Base-by-base conservation (phyloP, 257 asterid species). In the Petunia secreta region DNA sequence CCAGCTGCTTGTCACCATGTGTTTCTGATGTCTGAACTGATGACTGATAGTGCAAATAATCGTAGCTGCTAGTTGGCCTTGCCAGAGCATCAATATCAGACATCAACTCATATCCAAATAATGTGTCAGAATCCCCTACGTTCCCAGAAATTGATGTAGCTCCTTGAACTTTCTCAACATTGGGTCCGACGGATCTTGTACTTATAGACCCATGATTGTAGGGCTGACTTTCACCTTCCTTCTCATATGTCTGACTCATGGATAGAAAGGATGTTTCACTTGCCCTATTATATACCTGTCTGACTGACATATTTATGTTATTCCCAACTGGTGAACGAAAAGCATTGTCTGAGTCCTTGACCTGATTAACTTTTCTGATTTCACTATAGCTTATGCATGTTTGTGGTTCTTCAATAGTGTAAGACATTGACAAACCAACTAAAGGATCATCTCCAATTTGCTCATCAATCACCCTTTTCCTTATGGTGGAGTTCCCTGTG, bases 341-440 rank as follows among this genome's bases (percentile, higher is more conserved):
- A 80, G 81, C 87, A 82, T 68, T 85, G 36, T 84, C 91, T 79
- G 94, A 81, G 79, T 92, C 94, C 87, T 90, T 90, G 68, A 88
- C 97, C 87, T 89, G 96, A 85, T 90, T 88, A 65, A 87, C 92
- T 86, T 92, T 90, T 62, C 94, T 87, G 69, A 83, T 87, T 63
- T 96, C 92, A 80, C 91, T 89, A 77, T 84, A 92, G 82, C 86
- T 87, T 37, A 86, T 76, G 64, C 89, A 91, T 1, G 84, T 38
- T 64, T 91, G 95, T 2, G 89, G 79, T 75, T 91, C 92, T 80
- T 89, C 98, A 81, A 90, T 71, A 25, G 89, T 82, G 80, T 93
- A 92, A 68, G 97, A 91, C 83, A 90, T 87, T 7, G 98, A 87
- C 80, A 93, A 84, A 83, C 97, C 97, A 80, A 88, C 92, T 67